Evolutionary conservation across 2,329 filamentous ascomycete species (phyloP).

Genomic region (Massarina eburnea): DNA sequence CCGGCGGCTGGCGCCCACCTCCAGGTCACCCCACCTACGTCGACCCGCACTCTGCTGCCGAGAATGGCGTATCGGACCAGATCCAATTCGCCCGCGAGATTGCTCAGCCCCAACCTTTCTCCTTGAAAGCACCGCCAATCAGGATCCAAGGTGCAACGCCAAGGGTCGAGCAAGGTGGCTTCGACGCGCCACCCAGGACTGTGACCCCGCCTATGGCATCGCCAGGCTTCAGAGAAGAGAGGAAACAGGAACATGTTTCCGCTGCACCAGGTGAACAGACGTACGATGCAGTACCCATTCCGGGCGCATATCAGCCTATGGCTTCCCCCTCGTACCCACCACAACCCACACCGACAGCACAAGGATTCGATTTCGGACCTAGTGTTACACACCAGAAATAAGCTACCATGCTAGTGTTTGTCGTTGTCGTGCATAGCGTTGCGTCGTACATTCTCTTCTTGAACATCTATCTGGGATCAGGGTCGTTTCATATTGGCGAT

Average conservation of each 20-base stretch:
- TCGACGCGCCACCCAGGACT: constrained; percentile 51
- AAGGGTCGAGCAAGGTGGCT: constrained; percentile 63
- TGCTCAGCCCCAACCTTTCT: constrained; percentile 66
- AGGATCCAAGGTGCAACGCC: constrained; percentile 79
- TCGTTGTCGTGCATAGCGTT: constrained; percentile 1
- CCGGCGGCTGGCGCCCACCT: constrained; percentile 52
- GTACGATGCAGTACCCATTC: constrained; percentile 86
- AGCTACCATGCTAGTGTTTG: constrained; percentile 4
- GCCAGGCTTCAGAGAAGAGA: constrained; percentile 43
- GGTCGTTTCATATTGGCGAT: constrained; percentile 5
- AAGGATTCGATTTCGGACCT: constrained; percentile 45
- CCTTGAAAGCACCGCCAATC: constrained; percentile 80
- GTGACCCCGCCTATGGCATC: constrained; percentile 41
- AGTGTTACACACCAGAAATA: constrained; percentile 25
- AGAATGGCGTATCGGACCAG: constrained; percentile 52
- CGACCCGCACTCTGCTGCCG: constrained; percentile 52
- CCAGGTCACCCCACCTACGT: constrained; percentile 45
- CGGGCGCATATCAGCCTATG: constrained; percentile 70
- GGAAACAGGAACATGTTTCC: constrained; percentile 64
- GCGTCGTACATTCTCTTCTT: constrained; percentile 9
- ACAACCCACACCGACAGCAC: constrained; percentile 20
- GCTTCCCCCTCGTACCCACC: constrained; percentile 47
- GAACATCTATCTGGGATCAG: constrained; percentile 7
- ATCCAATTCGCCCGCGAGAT: constrained; percentile 46
- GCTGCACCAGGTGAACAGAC: constrained; percentile 77